A percentile compares a stretch with the other conserved stretches of the same genome.
phyloP scores from a whole-genome alignment of 192 early-diverging fungal species.

The Cetraspora pellucida region DNA sequence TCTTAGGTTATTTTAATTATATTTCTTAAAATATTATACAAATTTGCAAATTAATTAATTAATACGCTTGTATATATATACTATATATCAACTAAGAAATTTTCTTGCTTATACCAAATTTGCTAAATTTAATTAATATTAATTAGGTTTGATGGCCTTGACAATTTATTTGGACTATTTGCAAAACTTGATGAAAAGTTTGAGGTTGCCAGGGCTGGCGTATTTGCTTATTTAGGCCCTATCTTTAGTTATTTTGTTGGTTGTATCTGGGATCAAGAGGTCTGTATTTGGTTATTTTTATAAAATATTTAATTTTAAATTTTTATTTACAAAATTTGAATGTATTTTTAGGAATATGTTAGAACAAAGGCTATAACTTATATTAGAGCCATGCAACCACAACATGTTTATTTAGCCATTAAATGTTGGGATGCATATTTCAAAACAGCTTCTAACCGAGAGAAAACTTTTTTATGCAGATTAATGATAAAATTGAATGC shows the following conservation, averaged over 20 bases:
- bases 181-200: slow-evolving; percentile 57
- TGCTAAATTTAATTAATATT: not conserved
- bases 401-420: slow-evolving; percentile 52
- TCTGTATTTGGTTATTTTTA: too few species aligned
- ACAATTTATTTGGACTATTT: slow-evolving; percentile 58
- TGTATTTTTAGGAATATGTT: slow-evolving; percentile 48
- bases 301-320: too few species aligned
- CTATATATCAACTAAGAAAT: too few species aligned
- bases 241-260: slow-evolving; percentile 58
- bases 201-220: slow-evolving; percentile 40
- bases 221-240: slow-evolving; percentile 51
- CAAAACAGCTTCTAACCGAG: slow-evolving; percentile 39
- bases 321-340: too few species aligned
- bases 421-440: slow-evolving; percentile 64
- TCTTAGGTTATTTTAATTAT: too few species aligned
- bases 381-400: slow-evolving; percentile 49
- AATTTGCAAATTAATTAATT: too few species aligned
- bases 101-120: too few species aligned
- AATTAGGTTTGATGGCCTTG: slow-evolving; percentile 51
- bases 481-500: slow-evolving; percentile 60
- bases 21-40: too few species aligned
- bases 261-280: slow-evolving; percentile 60
- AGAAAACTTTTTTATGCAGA: slow-evolving; percentile 44
- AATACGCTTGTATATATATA: too few species aligned
- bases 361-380: slow-evolving; percentile 55